A percentile compares a stretch with the other conserved stretches of the same genome.
These are phyloP conservation scores for Chalciporus sp. DNA, from an alignment of 1,284 basidiomycete genomes.

Conservation along the genomic window DNA sequence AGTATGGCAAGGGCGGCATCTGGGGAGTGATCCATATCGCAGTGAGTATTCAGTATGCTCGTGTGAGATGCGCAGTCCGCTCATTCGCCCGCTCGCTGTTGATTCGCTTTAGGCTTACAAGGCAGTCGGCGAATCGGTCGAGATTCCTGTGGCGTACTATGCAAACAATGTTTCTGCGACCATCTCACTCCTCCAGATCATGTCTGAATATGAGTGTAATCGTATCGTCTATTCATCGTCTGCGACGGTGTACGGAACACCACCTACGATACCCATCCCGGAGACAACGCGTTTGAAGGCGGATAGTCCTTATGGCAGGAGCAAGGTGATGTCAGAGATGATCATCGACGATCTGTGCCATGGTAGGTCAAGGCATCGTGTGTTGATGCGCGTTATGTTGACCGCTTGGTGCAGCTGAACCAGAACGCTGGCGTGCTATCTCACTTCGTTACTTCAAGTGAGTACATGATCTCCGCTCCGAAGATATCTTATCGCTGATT, in stretches of 20 bases:
- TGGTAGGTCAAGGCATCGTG: constrained; percentile 46
- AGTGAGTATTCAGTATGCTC: constrained; percentile 46
- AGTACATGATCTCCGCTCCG: constrained; percentile 27
- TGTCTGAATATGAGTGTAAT: constrained; percentile 83
- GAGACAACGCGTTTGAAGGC: constrained; percentile 89
- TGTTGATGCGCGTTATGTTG: constrained; percentile 7
- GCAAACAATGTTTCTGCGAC: constrained; percentile 90
- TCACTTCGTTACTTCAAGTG: constrained; percentile 97
- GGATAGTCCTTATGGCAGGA: constrained; percentile 93
- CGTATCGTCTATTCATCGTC: constrained; percentile 97
- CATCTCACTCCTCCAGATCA: constrained; percentile 79
- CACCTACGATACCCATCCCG: constrained; percentile 91
- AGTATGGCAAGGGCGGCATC: constrained; percentile 89
- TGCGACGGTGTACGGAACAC: constrained; percentile 98
- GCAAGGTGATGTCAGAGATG: constrained; percentile 93
- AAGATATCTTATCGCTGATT: constrained; percentile 1
- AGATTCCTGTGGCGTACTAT: constrained; percentile 93
- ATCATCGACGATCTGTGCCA: constrained; percentile 90
- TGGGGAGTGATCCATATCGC: constrained; percentile 98
- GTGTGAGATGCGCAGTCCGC: background rate
- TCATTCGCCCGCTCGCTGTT: background rate
- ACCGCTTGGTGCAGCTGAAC: constrained; percentile 54
- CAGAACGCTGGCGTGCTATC: constrained; percentile 75
- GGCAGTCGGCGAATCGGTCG: constrained; percentile 96
- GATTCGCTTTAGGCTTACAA: constrained; percentile 77